phyloP scores from a whole-genome alignment of 768 basidiomycete species.

The Tulasnella sp. region DNA sequence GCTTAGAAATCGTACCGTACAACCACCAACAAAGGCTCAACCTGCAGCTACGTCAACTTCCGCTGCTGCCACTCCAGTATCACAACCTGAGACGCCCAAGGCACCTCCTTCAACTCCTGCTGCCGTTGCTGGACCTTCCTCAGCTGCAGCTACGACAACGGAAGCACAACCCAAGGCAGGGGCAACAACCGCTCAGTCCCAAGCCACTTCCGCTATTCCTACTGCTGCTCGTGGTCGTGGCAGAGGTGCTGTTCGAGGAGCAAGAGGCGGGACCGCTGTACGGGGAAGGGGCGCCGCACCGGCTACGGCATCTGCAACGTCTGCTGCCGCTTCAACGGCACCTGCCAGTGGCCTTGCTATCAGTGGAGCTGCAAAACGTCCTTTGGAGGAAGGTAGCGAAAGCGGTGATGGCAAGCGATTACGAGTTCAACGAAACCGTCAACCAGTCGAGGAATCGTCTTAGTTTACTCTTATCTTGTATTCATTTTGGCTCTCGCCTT shows the following conservation, averaged over 20 bases:
- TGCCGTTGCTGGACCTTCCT: neutral
- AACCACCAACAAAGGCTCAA: neutral
- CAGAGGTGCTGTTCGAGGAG: constrained; percentile 26
- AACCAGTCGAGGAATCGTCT: constrained; percentile 3
- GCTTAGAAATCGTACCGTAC: neutral
- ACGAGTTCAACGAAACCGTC: constrained; percentile 31
- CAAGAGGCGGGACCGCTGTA: constrained; percentile 23
- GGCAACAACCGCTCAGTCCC: neutral
- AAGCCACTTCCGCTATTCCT: neutral
- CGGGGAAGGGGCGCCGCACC: constrained; percentile 19
- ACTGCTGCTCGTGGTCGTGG: constrained; percentile 23
- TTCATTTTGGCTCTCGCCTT: too few relatives aligned
- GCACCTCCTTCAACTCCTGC: neutral
- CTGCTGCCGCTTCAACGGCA: neutral
- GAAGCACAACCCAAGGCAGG: neutral
- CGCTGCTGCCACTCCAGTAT: neutral
- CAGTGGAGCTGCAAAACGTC: constrained; percentile 31
- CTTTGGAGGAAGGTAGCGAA: constrained; percentile 28
- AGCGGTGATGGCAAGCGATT: constrained; percentile 28
- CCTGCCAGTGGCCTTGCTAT: constrained; percentile 16
- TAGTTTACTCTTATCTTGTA: too few relatives aligned
- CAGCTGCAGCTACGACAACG: neutral
- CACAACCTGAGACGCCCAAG: neutral
- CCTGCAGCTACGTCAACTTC: neutral
- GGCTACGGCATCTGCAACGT: neutral